Evolutionary conservation across 371 early-diverging fungal species (phyloP).

Genomic region (Mucor plumbeus): DNA sequence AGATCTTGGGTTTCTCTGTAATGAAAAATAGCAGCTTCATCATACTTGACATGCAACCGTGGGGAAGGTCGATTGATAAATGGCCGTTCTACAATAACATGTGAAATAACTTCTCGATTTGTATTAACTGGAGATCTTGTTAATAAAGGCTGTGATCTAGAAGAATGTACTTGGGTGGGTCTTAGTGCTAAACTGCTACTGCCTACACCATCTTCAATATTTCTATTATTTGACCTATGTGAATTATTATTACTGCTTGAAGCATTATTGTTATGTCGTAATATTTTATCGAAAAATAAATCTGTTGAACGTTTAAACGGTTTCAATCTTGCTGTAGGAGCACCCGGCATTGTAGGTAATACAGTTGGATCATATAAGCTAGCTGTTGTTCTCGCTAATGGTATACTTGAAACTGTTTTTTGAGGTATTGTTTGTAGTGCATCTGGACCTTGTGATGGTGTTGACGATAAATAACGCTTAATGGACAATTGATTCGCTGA

Average conservation of each 20-base stretch:
- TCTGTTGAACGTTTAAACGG: conserved; percentile 21
- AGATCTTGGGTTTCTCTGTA: conserved; percentile 42
- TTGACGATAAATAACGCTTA: conserved; percentile 42
- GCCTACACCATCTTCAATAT: not conserved
- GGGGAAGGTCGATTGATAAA: conserved; percentile 36
- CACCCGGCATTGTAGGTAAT: conserved; percentile 27
- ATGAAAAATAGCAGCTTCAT: conserved; percentile 42
- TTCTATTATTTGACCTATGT: not conserved
- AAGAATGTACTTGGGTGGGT: conserved; percentile 24
- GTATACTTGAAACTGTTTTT: conserved; percentile 9
- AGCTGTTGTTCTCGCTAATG: conserved; percentile 17
- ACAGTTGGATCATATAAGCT: conserved; percentile 27
- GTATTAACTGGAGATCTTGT: conserved; percentile 1
- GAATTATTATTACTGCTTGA: conserved; percentile 3
- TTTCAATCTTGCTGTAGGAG: conserved; percentile 12
- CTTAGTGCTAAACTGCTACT: not conserved
- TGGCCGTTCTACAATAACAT: conserved; percentile 24
- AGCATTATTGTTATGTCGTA: conserved; percentile 7
- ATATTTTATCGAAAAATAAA: conserved; percentile 15
- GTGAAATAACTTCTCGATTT: conserved; percentile 15
- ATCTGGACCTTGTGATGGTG: not conserved
- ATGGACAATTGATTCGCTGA: conserved; percentile 53
- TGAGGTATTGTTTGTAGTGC: conserved; percentile 2
- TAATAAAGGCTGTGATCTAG: conserved; percentile 25
- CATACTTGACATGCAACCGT: conserved; percentile 34